Evolutionary conservation across 768 basidiomycete genomes (phyloP), one percentile per base, ranked within the genome.

Genomic region (Cubamyces lactineus): DNA sequence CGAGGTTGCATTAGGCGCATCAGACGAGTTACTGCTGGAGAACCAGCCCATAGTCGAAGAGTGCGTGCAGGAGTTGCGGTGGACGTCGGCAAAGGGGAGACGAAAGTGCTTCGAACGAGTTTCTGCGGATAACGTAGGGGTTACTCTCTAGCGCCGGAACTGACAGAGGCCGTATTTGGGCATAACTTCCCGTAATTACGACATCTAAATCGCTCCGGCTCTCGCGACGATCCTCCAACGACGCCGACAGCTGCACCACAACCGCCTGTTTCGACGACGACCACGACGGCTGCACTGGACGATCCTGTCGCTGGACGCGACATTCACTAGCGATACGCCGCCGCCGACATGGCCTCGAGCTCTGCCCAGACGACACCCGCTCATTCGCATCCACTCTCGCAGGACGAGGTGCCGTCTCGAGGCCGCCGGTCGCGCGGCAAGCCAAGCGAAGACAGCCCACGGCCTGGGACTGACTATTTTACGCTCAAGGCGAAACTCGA

Each of bases 311-410:
- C 26, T 26, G 19, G 0, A 28, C 24, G 48, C 28, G 55, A 38
- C 48, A 24, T 40, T 46, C 16, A 34, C 34, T 34, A 34, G 34
- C 34, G 34, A 53, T 46, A 59, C 57, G 58, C 50, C 21, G 58
- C 57, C 21, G 58, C 57, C 64, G 39, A 47, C 28, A 65, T 67
- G 68, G 66, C 72, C 41, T 63, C 66, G 45, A 66, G 66, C 61
- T 66, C 72, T 40, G 48, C 63, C 4, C 64, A 68, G 46, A 61
- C 73, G 16, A 71, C 74, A 11, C 67, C 70, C 28, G 67, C 74
- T 3, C 75, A 92, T 62, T 84, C 84, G 0, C 91, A 93, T 69
- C 91, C 91, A 40, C 82, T 93, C 23, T 84, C 83, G 3, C 79
- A 79, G 8, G 88, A 89, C 34, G 83, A 86, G 34, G 66, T 24